These are phyloP conservation scores for Colletotrichum navitas DNA, from an alignment of 2,329 filamentous ascomycete species.

Conservation along the genomic window DNA sequence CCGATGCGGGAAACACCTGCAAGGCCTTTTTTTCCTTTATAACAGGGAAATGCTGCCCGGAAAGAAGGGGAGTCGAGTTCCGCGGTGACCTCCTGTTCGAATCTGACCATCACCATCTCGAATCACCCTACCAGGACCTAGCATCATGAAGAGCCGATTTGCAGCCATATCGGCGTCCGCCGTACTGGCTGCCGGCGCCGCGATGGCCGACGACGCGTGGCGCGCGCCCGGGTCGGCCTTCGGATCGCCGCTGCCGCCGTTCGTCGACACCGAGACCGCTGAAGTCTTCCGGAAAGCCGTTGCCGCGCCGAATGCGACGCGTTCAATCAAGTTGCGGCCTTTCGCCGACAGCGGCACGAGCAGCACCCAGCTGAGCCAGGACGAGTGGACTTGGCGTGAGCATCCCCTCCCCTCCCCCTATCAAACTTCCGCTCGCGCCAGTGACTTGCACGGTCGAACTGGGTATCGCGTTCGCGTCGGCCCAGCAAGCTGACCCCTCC, in stretches of 20 bases:
- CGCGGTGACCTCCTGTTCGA: no score
- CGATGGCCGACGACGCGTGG: background rate
- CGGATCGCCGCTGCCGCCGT: background rate
- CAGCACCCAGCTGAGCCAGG: background rate
- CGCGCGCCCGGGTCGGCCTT: background rate
- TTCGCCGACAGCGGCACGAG: background rate
- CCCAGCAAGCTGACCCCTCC: background rate
- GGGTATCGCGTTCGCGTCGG: no score
- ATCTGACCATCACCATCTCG: no score
- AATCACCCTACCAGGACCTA: background rate
- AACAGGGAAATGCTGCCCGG: background rate
- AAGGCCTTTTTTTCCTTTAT: background rate
- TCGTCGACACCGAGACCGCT: constrained; percentile 7
- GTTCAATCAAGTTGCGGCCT: background rate
- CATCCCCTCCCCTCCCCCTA: no score
- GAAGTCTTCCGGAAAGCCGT: constrained; percentile 1
- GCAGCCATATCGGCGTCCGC: background rate
- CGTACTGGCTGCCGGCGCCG: background rate
- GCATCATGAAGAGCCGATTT: background rate
- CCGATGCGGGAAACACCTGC: background rate
- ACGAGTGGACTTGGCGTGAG: constrained; percentile 31
- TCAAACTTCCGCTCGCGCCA: background rate
- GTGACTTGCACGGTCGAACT: no score
- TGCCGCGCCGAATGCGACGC: constrained; percentile 7
- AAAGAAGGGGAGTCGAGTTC: rapidly evolving